These are phyloP conservation scores for Cryptococcus wingfieldii DNA, from an alignment of 1,284 basidiomycete species.

Conservation along the genomic window DNA sequence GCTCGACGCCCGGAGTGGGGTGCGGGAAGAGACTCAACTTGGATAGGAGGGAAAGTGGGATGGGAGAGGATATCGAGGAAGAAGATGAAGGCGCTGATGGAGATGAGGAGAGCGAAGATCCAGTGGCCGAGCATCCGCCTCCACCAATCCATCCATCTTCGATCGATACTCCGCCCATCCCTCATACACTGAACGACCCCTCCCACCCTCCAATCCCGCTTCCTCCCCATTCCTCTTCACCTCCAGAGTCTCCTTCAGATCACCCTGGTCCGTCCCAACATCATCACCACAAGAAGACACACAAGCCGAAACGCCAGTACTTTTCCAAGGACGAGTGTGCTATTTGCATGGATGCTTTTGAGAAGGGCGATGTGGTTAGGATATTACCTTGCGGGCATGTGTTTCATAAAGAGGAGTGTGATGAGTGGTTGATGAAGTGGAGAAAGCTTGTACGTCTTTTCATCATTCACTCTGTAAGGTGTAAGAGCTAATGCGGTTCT, in stretches of 20 bases:
- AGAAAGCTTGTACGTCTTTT: slow-evolving; percentile 70
- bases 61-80: background rate
- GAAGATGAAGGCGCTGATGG: background rate
- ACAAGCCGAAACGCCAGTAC: slow-evolving; percentile 28
- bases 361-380: slow-evolving; percentile 75
- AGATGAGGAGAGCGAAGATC: background rate
- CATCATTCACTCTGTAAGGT: background rate
- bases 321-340: slow-evolving; percentile 65
- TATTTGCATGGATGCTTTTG: slow-evolving; percentile 82
- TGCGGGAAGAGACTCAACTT: too few species aligned
- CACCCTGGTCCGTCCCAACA: background rate
- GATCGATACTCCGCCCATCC: background rate
- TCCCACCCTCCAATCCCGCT: background rate
- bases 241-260: background rate
- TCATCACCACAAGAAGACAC: background rate
- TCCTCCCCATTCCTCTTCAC: background rate
- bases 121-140: background rate
- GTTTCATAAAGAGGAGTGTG: slow-evolving; percentile 66
- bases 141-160: background rate
- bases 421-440: slow-evolving; percentile 80
- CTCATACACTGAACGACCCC: background rate
- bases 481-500: slow-evolving; percentile 11
- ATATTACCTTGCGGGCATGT: slow-evolving; percentile 87
- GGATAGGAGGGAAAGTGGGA: slow-evolving; percentile 8
- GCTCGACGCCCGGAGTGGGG: background rate